Percentiles rank a stretch among this genome's conserved stretches.
These are phyloP conservation scores for Silene vulgaris DNA, from an alignment of 179 eudicot genomes.

Conservation along the genomic window DNA sequence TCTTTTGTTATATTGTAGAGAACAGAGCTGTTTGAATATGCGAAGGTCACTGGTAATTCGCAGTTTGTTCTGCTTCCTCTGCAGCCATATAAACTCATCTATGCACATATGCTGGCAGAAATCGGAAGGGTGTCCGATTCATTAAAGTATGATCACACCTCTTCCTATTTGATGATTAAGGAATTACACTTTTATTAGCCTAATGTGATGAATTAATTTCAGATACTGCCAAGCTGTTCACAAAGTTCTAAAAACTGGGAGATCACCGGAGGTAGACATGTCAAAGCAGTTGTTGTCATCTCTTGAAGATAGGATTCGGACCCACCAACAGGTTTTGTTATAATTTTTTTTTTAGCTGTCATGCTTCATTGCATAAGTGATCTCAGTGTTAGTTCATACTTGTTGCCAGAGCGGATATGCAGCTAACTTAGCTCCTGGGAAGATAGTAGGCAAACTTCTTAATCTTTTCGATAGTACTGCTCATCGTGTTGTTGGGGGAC, in stretches of 20 bases:
- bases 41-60: slow-evolving; percentile 85
- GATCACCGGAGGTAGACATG: slow-evolving; percentile 60
- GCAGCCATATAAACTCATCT: slow-evolving; percentile 87
- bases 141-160: slow-evolving; percentile 49
- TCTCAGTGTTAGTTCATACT: slow-evolving; percentile 17
- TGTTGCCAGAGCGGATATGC: slow-evolving; percentile 72
- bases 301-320: slow-evolving; percentile 77
- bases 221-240: slow-evolving; percentile 83
- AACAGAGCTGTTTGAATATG: slow-evolving; percentile 85
- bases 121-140: slow-evolving; percentile 88
- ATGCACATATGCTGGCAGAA: slow-evolving; percentile 97
- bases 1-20: slow-evolving; percentile 45
- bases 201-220: slow-evolving; percentile 24
- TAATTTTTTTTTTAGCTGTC: neutral
- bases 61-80: slow-evolving; percentile 68
- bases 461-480: slow-evolving; percentile 82
- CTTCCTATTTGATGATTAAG: slow-evolving; percentile 20
- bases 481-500: slow-evolving; percentile 89
- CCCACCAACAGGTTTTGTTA: slow-evolving; percentile 69
- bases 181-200: slow-evolving; percentile 9
- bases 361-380: neutral
- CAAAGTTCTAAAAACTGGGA: slow-evolving; percentile 68
- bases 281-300: slow-evolving; percentile 58
- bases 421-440: slow-evolving; percentile 67
- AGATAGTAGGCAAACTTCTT: slow-evolving; percentile 72